phyloP scores from a whole-genome alignment of 805 yeast species.

The Tanozyma kutaoensis region DNA sequence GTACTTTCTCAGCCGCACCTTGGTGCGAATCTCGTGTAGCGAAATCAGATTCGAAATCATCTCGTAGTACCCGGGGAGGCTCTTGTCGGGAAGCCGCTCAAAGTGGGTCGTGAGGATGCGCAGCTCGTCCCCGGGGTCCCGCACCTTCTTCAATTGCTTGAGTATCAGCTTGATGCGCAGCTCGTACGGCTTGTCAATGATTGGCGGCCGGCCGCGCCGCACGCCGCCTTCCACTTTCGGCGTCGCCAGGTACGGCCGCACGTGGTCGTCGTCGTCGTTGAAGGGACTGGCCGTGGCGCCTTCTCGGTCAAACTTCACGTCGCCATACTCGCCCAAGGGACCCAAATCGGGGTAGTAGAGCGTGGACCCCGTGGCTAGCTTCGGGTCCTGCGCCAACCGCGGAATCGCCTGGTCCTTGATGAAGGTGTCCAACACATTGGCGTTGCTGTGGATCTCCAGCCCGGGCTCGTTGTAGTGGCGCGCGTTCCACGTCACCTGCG shows the following conservation, averaged over 20 bases:
- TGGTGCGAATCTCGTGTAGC: constrained; percentile 62
- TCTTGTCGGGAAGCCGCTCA: constrained; percentile 71
- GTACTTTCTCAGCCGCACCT: constrained; percentile 78
- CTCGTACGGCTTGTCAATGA: constrained; percentile 84
- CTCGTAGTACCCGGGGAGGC: constrained; percentile 40
- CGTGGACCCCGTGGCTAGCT: constrained; percentile 17
- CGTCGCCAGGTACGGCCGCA: constrained; percentile 1
- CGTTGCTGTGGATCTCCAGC: constrained; percentile 57
- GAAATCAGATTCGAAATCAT: constrained; percentile 47
- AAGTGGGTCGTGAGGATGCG: constrained; percentile 47
- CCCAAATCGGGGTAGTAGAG: constrained; percentile 56
- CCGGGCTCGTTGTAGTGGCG: constrained; percentile 65
- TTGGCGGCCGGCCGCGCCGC: constrained; percentile 83
- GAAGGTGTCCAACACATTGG: constrained; percentile 41
- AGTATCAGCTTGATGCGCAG: constrained; percentile 80
- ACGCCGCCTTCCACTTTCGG: constrained; percentile 9
- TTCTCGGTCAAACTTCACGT: constrained; percentile 3
- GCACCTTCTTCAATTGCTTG: constrained; percentile 66
- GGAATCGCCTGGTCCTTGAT: constrained; percentile 36
- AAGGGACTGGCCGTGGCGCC: constrained; percentile 4
- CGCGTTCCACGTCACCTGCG: constrained; percentile 86
- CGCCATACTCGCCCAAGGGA: constrained; percentile 24
- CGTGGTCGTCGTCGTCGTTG: constrained; percentile 6
- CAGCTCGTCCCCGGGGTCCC: constrained; percentile 33
- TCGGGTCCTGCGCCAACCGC: constrained; percentile 27